Evolutionary conservation across 257 asterid genomes (phyloP).

Genomic region (Capsicum pubescens): DNA sequence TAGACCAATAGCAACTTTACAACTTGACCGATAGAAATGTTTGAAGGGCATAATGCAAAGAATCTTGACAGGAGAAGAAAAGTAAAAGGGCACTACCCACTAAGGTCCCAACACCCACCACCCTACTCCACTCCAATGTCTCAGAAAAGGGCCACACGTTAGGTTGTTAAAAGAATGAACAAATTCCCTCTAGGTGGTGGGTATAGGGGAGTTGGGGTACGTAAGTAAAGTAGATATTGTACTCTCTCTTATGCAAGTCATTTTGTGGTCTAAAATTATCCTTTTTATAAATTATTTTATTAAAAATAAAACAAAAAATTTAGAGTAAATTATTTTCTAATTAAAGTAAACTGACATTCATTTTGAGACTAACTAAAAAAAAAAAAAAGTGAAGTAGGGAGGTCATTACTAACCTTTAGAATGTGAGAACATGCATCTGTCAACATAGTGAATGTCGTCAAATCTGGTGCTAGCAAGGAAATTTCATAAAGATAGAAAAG

Average conservation of each 20-base stretch:
- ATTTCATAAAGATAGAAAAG: neutral
- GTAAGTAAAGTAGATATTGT: neutral
- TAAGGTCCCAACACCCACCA: neutral
- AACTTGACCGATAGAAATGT: neutral
- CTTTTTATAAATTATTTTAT: too few species aligned
- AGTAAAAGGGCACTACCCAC: neutral
- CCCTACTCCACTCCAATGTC: neutral
- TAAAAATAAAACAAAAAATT: too few species aligned
- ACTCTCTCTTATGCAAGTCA: neutral
- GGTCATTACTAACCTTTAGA: neutral
- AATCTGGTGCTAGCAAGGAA: neutral
- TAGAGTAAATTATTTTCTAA: too few species aligned
- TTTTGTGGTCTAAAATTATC: too few species aligned
- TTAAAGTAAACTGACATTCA: too few species aligned
- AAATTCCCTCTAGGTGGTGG: neutral
- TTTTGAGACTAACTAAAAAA: too few species aligned
- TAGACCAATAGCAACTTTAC: neutral
- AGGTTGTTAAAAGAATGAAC: neutral
- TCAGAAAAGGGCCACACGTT: conserved; percentile 1
- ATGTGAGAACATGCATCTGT: neutral
- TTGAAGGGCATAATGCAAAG: neutral
- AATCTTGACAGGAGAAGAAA: neutral
- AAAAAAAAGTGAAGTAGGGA: too few species aligned
- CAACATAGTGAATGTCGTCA: neutral
- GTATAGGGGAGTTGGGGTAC: neutral